Evolutionary conservation across 2,329 filamentous ascomycete genomes (phyloP).

Genomic region (Periconia sp.): DNA sequence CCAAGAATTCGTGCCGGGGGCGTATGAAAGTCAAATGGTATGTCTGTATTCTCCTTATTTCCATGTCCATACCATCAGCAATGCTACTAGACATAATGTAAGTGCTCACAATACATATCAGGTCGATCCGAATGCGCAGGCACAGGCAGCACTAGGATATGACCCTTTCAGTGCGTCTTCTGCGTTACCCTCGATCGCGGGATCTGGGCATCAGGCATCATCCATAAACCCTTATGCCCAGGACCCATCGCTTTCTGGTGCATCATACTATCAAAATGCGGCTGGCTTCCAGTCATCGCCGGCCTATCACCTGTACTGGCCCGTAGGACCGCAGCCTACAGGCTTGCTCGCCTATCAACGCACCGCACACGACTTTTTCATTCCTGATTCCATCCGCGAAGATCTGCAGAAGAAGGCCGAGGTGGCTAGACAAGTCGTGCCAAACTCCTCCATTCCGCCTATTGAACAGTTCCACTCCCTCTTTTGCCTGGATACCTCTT

Average conservation of each 20-base stretch:
- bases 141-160: conserved; percentile 44
- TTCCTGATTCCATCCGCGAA: conserved; percentile 84
- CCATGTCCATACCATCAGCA: neutral
- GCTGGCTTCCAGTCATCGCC: conserved; percentile 62
- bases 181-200: conserved; percentile 40
- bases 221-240: conserved; percentile 74
- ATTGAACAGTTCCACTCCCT: conserved; percentile 92
- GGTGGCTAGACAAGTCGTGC: conserved; percentile 82
- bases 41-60: conserved; percentile 27
- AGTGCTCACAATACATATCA: conserved; percentile 13
- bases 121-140: conserved; percentile 41
- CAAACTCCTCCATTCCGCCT: conserved; percentile 75
- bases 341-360: conserved; percentile 85
- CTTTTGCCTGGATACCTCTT: conserved; percentile 82
- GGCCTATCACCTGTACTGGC: conserved; percentile 86
- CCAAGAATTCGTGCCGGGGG: conserved; percentile 62
- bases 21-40: conserved; percentile 60
- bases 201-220: conserved; percentile 43
- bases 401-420: conserved; percentile 89
- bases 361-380: conserved; percentile 87
- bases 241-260: conserved; percentile 67
- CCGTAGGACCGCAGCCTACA: conserved; percentile 80
- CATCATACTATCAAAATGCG: conserved; percentile 69
- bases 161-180: conserved; percentile 52
- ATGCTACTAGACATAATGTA: too few species aligned